A percentile compares a stretch with the other conserved stretches of the same genome.
Conservation (phyloP, 2,329 filamentous ascomycete species). For the Arthrinium puccinioides region DNA sequence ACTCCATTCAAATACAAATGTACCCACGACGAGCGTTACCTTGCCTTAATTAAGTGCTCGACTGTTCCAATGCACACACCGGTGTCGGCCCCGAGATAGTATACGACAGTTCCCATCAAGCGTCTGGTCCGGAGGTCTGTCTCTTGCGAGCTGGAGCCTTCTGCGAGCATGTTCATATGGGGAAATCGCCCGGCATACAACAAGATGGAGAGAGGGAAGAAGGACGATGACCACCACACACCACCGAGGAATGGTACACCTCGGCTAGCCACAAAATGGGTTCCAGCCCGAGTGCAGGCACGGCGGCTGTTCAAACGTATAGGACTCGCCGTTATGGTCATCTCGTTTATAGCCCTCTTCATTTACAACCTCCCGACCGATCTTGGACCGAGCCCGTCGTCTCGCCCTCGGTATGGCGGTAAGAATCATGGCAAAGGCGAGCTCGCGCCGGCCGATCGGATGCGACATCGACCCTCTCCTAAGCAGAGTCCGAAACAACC, state of each 20-base stretch:
- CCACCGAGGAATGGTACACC: conserved; percentile 19
- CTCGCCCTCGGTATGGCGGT: conserved; percentile 21
- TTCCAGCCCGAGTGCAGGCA: conserved; percentile 33
- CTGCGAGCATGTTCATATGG: conserved; percentile 18
- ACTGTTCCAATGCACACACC: background rate
- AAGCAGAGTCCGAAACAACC: background rate
- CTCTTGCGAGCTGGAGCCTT: no score
- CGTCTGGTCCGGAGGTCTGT: no score
- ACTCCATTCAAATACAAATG: no score
- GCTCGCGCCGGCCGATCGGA: background rate
- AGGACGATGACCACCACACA: conserved; percentile 47
- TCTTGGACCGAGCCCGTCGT: conserved; percentile 28
- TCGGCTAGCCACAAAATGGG: conserved; percentile 29
- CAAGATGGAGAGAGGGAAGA: conserved; percentile 52
- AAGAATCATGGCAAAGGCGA: background rate
- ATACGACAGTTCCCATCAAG: no score
- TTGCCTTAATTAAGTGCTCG: no score
- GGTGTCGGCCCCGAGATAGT: background rate
- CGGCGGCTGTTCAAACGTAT: conserved; percentile 50
- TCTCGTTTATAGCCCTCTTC: conserved; percentile 54
- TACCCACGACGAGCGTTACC: no score
- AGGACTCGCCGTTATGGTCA: conserved; percentile 35
- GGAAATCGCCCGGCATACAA: conserved; percentile 37
- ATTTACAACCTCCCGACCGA: conserved; percentile 53
- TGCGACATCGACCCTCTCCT: background rate